A percentile compares a stretch with the other conserved stretches of the same genome.
Evolutionary conservation across 1,284 basidiomycete genomes (phyloP).

Genomic region (Cerrena zonata): DNA sequence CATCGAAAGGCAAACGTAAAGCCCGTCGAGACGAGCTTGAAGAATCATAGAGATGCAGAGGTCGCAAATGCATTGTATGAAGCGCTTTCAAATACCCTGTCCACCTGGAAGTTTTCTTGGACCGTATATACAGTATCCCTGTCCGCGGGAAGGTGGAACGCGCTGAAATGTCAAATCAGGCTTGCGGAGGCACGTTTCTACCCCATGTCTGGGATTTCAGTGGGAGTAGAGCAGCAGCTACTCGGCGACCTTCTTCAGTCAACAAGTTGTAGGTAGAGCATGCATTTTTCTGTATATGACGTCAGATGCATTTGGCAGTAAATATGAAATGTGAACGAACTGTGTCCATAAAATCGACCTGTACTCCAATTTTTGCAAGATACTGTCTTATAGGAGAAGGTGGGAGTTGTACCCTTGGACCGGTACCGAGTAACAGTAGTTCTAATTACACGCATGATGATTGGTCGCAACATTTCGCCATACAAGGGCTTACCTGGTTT

Average conservation of each 20-base stretch:
- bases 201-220: constrained; percentile 44
- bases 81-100: too few relatives aligned
- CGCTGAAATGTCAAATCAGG: too few relatives aligned
- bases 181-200: too few relatives aligned
- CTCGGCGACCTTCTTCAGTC: constrained; percentile 84
- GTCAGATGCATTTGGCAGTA: not conserved
- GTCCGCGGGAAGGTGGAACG: too few relatives aligned
- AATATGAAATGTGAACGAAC: constrained; percentile 44
- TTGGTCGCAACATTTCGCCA: not conserved
- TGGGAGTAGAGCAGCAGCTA: constrained; percentile 85
- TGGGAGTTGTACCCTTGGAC: constrained; percentile 63
- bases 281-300: constrained; percentile 69
- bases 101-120: too few relatives aligned
- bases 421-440: constrained; percentile 86
- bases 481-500: constrained; percentile 65
- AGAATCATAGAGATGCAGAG: not conserved
- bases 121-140: too few relatives aligned
- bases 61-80: not conserved
- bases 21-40: constrained; percentile 15
- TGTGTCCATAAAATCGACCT: constrained; percentile 91
- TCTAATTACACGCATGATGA: too few relatives aligned
- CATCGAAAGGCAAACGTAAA: constrained; percentile 46
- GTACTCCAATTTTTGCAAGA: constrained; percentile 76
- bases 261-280: constrained; percentile 93
- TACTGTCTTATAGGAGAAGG: constrained; percentile 67